Conservation (phyloP, 768 basidiomycete species). For the Podaxis carcinomalis region DNA sequence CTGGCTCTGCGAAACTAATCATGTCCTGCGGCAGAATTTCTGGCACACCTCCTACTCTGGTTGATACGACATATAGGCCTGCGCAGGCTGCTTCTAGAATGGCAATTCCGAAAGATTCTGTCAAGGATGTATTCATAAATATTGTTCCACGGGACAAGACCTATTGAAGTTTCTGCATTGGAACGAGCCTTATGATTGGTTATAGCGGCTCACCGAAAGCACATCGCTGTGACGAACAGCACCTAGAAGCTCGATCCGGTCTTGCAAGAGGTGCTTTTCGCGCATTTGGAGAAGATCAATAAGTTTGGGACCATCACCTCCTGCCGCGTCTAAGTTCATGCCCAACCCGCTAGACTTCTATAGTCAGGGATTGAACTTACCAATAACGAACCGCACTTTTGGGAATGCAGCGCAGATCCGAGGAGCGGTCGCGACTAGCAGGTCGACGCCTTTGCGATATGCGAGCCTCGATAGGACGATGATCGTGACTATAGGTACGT, state of each 20-base stretch:
- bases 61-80: slow-evolving; percentile 91
- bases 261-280: slow-evolving; percentile 85
- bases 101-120: slow-evolving; percentile 96
- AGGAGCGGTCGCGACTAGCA: slow-evolving; percentile 89
- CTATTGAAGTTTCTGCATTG: slow-evolving; percentile 29
- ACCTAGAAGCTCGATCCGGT: slow-evolving; percentile 88
- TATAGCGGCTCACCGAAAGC: slow-evolving; percentile 50
- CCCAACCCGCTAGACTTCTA: neutral
- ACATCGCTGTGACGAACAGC: slow-evolving; percentile 79
- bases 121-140: slow-evolving; percentile 92
- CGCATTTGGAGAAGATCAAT: slow-evolving; percentile 94
- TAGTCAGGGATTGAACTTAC: slow-evolving; percentile 30
- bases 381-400: slow-evolving; percentile 85
- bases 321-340: slow-evolving; percentile 29
- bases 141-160: slow-evolving; percentile 86
- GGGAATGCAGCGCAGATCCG: slow-evolving; percentile 83
- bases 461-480: slow-evolving; percentile 87
- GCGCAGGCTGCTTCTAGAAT: slow-evolving; percentile 96
- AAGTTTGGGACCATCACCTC: slow-evolving; percentile 93
- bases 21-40: slow-evolving; percentile 92
- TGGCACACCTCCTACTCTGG: slow-evolving; percentile 91
- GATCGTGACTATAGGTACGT: slow-evolving; percentile 68
- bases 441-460: slow-evolving; percentile 95
- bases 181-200: neutral
- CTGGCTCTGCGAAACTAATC: slow-evolving; percentile 92